Conservation (phyloP, 352 stramenopile genomes). For the Pythium insidiosum region DNA sequence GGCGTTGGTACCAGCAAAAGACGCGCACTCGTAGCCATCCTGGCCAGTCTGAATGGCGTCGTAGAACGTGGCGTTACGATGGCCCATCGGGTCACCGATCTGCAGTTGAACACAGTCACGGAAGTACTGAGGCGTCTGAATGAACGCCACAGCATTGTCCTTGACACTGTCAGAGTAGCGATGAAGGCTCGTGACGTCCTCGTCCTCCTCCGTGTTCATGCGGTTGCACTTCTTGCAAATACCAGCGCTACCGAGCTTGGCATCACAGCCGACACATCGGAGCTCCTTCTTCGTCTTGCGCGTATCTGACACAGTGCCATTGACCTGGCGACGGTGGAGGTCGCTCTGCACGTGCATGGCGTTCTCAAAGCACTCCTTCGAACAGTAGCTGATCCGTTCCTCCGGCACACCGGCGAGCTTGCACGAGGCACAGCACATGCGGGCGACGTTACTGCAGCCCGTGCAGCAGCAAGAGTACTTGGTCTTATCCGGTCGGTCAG, state of each 20-base stretch:
- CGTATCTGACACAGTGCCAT: constrained; percentile 25
- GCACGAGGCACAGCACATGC: constrained; percentile 37
- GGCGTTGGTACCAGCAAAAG: constrained; percentile 41
- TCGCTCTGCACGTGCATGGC: constrained; percentile 31
- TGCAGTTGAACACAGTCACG: constrained; percentile 30
- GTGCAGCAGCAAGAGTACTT: constrained; percentile 35
- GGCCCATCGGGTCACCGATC: constrained; percentile 34
- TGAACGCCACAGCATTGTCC: constrained; percentile 34
- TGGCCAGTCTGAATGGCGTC: constrained; percentile 37
- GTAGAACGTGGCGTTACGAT: constrained; percentile 39
- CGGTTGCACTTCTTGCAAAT: constrained; percentile 28
- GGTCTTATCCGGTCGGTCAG: constrained; percentile 62
- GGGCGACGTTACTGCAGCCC: constrained; percentile 31
- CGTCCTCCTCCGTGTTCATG: constrained; percentile 9
- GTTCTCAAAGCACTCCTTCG: constrained; percentile 41
- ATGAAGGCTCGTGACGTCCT: constrained; percentile 14
- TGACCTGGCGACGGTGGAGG: constrained; percentile 32
- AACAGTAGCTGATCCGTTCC: constrained; percentile 40
- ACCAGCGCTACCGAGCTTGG: constrained; percentile 19
- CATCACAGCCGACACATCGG: constrained; percentile 22
- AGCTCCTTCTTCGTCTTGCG: constrained; percentile 22
- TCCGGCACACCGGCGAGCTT: constrained; percentile 34
- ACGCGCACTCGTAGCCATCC: constrained; percentile 34
- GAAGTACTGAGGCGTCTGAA: constrained; percentile 43
- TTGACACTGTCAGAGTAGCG: constrained; percentile 29